Evolutionary conservation across 2,329 filamentous ascomycete species (phyloP).

Genomic region (Calonectria naviculata): DNA sequence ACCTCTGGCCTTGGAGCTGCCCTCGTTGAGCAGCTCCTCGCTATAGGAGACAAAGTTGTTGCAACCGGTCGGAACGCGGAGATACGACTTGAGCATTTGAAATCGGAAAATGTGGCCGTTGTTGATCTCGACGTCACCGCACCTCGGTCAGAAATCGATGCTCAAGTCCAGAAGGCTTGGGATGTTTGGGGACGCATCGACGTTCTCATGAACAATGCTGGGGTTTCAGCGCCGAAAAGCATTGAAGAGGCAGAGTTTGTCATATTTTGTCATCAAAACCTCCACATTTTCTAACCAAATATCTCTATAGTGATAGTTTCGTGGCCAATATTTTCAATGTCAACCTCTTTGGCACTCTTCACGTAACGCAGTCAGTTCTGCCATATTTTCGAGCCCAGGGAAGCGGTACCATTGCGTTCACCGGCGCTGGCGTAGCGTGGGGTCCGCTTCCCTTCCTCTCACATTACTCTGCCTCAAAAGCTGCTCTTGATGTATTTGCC

Average conservation of each 20-base stretch:
- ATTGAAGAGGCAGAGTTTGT: conserved; percentile 47
- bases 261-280: neutral
- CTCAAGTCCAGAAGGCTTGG: conserved; percentile 40
- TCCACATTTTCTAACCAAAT: neutral
- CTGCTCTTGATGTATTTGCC: conserved; percentile 40
- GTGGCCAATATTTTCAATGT: conserved; percentile 40
- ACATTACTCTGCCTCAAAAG: conserved; percentile 45
- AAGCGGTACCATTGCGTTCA: conserved; percentile 42
- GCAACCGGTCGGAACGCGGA: conserved; percentile 43
- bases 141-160: conserved; percentile 24
- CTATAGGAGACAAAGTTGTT: conserved; percentile 44
- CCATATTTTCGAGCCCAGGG: conserved; percentile 41
- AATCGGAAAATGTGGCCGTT: conserved; percentile 39
- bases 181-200: conserved; percentile 46
- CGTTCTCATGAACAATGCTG: conserved; percentile 49
- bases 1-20: conserved; percentile 46
- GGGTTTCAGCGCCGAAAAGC: conserved; percentile 38
- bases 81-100: conserved; percentile 35
- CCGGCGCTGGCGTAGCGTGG: conserved; percentile 42
- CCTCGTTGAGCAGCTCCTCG: conserved; percentile 33
- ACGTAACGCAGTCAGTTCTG: conserved; percentile 40
- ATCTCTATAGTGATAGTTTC: conserved; percentile 31
- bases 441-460: conserved; percentile 43
- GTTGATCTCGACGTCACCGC: conserved; percentile 46
- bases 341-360: conserved; percentile 43